Evolutionary conservation across 768 basidiomycete genomes (phyloP).

Genomic region (Psilocybe sp.): DNA sequence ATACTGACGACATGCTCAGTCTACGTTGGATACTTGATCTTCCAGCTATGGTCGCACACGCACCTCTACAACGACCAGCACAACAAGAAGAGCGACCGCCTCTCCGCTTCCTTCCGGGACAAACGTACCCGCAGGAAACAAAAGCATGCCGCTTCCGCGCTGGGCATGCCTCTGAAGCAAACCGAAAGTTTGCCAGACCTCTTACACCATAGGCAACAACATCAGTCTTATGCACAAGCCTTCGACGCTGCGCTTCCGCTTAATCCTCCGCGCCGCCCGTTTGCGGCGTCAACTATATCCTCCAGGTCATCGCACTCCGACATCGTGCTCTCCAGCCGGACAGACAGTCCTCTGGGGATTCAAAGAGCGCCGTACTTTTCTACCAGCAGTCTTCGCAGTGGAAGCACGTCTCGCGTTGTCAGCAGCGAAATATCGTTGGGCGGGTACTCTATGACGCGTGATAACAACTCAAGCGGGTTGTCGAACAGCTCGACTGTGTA

Average conservation of each 20-base stretch:
- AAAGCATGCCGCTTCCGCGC: constrained; percentile 10
- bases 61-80: constrained; percentile 57
- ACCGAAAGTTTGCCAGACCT: constrained; percentile 1
- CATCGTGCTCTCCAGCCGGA: constrained; percentile 14
- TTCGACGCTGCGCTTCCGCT: constrained; percentile 5
- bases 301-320: constrained; percentile 9
- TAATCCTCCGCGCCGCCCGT: constrained; percentile 16
- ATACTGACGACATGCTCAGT: constrained; percentile 36
- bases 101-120: constrained; percentile 32
- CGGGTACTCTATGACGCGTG: constrained; percentile 14
- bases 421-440: neutral
- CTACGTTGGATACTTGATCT: constrained; percentile 68
- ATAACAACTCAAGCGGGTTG: constrained; percentile 7
- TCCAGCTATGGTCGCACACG: constrained; percentile 79
- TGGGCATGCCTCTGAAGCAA: constrained; percentile 1
- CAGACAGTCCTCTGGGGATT: constrained; percentile 1
- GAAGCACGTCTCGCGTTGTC: too few species aligned
- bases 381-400: too few species aligned
- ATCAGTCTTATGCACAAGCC: neutral
- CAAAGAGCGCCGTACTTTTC: constrained; percentile 7
- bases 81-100: constrained; percentile 39
- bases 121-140: constrained; percentile 23
- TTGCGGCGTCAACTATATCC: constrained; percentile 12
- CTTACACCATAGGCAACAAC: too few species aligned
- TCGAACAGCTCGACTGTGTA: constrained; percentile 2